These are phyloP conservation scores for Chlamydomonas applanata DNA, from an alignment of 139 green algal genomes.

Conservation along the genomic window DNA sequence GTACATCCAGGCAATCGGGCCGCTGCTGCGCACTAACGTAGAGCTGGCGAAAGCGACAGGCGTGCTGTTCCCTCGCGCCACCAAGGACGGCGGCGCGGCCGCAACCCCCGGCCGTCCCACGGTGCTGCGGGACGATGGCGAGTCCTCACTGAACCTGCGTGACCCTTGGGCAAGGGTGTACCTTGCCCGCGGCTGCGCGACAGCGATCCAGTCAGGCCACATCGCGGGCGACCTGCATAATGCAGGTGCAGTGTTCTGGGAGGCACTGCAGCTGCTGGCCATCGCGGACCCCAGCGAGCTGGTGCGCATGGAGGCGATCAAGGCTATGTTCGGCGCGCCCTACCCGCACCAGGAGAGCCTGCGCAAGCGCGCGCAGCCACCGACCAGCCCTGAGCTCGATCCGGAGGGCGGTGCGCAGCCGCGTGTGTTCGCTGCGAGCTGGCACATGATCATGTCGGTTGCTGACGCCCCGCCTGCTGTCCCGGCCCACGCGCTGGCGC, in stretches of 20 bases:
- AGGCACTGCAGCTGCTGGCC: constrained; percentile 54
- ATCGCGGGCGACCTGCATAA: constrained; percentile 32
- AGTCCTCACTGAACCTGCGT: constrained; percentile 47
- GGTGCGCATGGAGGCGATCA: constrained; percentile 72
- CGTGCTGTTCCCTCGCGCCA: constrained; percentile 3
- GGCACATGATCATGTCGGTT: constrained; percentile 56
- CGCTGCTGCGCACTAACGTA: constrained; percentile 42
- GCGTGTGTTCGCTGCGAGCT: constrained; percentile 45
- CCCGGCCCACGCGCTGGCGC: neutral
- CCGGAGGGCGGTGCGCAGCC: neutral
- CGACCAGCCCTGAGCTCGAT: neutral
- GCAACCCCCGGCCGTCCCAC: neutral
- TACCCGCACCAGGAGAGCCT: constrained; percentile 26
- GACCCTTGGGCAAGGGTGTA: constrained; percentile 73
- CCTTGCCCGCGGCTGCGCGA: constrained; percentile 66
- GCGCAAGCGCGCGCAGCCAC: neutral
- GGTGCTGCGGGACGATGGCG: neutral
- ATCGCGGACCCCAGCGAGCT: constrained; percentile 63
- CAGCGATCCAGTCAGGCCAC: constrained; percentile 65
- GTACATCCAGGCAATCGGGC: constrained; percentile 25
- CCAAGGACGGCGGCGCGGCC: neutral
- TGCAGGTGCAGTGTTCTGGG: constrained; percentile 59
- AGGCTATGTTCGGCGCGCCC: constrained; percentile 49
- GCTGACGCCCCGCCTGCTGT: constrained; percentile 2
- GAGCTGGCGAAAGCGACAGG: constrained; percentile 39